phyloP scores from a whole-genome alignment of 176 grass and related monocot species.

The Avena insularis region DNA sequence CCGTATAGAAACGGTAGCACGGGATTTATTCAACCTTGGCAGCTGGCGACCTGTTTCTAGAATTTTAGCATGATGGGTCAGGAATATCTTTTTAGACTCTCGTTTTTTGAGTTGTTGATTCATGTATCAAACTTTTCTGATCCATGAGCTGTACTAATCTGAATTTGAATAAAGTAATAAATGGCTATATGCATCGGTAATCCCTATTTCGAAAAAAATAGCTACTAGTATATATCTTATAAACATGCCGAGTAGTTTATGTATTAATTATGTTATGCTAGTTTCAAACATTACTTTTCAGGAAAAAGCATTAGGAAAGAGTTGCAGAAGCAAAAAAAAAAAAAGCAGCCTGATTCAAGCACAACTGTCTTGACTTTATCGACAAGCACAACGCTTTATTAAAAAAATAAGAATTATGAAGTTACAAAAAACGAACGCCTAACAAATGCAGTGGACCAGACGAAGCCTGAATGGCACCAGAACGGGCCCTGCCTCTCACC shows the following conservation, averaged over 20 bases:
- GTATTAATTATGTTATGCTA: background rate
- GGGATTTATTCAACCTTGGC: too few species aligned
- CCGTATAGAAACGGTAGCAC: too few species aligned
- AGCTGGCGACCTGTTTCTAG: too few species aligned
- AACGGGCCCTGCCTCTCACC: slow-evolving; percentile 30
- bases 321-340: background rate
- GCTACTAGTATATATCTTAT: too few species aligned
- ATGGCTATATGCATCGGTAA: too few species aligned
- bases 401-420: background rate
- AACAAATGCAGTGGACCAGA: slow-evolving; percentile 5
- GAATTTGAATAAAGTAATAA: too few species aligned
- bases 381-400: background rate
- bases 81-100: too few species aligned
- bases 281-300: background rate
- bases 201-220: too few species aligned
- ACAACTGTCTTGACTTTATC: slow-evolving; percentile 25
- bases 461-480: background rate
- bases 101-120: too few species aligned
- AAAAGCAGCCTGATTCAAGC: slow-evolving; percentile 16
- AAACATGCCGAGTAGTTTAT: background rate
- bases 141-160: too few species aligned
- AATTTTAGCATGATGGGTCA: too few species aligned
- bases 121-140: too few species aligned
- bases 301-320: background rate
- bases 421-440: background rate